Evolutionary conservation across 208 protist species (phyloP).

Genomic region (Trypanosomatidae sp.): DNA sequence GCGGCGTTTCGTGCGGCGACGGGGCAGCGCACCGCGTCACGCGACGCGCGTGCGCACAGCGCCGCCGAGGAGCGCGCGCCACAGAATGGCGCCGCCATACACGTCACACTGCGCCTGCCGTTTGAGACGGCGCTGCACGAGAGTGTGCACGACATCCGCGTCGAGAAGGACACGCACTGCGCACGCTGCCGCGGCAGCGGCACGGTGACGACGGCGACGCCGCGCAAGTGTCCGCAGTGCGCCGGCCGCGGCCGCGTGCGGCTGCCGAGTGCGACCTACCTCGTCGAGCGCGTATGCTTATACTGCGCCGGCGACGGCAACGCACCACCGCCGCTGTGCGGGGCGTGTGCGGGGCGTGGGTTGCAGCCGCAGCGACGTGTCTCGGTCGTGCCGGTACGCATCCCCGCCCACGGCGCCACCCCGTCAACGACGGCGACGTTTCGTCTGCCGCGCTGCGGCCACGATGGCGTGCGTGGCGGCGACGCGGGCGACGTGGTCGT

Average conservation of each 20-base stretch:
- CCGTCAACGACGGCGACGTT: slow-evolving; percentile 15
- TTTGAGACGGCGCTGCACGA: slow-evolving; percentile 67
- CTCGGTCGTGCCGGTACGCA: slow-evolving; percentile 8
- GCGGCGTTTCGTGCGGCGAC: slow-evolving; percentile 32
- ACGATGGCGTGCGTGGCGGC: slow-evolving; percentile 77
- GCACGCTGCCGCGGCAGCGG: slow-evolving; percentile 26
- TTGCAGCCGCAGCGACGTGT: slow-evolving; percentile 8
- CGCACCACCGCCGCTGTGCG: slow-evolving; percentile 43
- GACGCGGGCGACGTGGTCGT: slow-evolving; percentile 56
- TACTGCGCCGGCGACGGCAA: slow-evolving; percentile 65
- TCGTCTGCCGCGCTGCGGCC: slow-evolving; percentile 40
- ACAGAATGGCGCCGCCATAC: slow-evolving; percentile 30
- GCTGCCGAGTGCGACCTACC: slow-evolving; percentile 76
- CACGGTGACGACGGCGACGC: slow-evolving; percentile 10
- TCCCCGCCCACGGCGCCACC: slow-evolving; percentile 25
- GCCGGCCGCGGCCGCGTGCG: slow-evolving; percentile 43
- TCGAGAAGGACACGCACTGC: slow-evolving; percentile 35
- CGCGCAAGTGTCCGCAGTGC: slow-evolving; percentile 66
- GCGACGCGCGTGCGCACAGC: slow-evolving; percentile 14
- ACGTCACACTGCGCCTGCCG: slow-evolving; percentile 41
- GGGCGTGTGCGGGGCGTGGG: slow-evolving; percentile 39
- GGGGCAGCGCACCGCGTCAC: slow-evolving; percentile 5
- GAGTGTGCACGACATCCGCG: slow-evolving; percentile 22
- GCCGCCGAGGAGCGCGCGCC: slow-evolving; percentile 21
- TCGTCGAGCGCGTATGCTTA: slow-evolving; percentile 66